Evolutionary conservation across 352 stramenopile species (phyloP), one percentile per base, ranked within the genome.

Genomic region (Peronospora destructor): DNA sequence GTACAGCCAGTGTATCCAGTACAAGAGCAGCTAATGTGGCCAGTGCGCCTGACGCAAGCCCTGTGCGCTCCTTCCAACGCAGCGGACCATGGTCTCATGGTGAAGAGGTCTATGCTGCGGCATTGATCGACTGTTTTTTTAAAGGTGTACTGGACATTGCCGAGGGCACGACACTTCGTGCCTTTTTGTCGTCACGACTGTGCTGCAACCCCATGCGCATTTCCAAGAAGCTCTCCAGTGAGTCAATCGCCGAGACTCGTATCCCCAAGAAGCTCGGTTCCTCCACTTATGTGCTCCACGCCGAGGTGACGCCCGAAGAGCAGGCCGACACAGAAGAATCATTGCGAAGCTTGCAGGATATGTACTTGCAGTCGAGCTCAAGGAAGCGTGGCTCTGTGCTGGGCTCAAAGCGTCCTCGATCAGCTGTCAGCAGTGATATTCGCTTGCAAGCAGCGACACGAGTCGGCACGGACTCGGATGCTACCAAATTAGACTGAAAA

Each of bases 121-220:
- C 66, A 23, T 54, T 85, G 16, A 89, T 85, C 32, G 73, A 84
- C 41, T 69, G 49, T 25, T 86, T 87, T 47, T 84, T 85, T 53
- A 80, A 82, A 16, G 77, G 77, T n/a, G 54, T 73, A 29, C 62
- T 88, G 30, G 64, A 82, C 37, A 62, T 86, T 44, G 45, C 66
- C 0, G 68, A 85, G 45, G 75, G 77, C 44, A 86, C 75, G 26
- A 88, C 74, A 23, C 64, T 88, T 38, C 68, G 77, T 37, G 68
- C 71, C 36, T 84, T 84, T 52, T 53, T 88, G 17, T 72, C 77
- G 16, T 62, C 69, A 6, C 68, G 75, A 3, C 61, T 88, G 45
- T 70, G 71, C 35, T 88, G 77, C 54, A 88, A 85, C 36, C 77
- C 77, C 12, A 88, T 85, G 75, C 69, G 77, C 11, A 73, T 86